phyloP scores from a whole-genome alignment of 371 early-diverging fungal species.

The Nematocida sp. region DNA sequence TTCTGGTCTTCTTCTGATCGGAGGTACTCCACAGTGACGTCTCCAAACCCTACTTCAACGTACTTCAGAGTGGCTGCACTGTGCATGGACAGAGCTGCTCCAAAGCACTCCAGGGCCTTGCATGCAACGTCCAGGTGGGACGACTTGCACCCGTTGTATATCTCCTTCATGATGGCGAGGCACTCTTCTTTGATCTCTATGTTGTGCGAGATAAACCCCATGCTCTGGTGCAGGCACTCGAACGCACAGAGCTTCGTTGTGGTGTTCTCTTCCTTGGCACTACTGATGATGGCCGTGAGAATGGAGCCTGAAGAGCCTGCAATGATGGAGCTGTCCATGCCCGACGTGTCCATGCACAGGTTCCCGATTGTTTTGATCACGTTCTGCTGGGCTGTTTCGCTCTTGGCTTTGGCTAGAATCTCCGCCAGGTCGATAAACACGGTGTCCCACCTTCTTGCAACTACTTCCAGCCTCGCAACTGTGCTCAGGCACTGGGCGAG shows the following conservation, averaged over 20 bases:
- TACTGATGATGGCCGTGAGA: conserved; percentile 28
- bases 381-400: neutral
- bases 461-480: conserved; percentile 38
- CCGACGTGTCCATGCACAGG: conserved; percentile 39
- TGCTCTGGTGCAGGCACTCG: conserved; percentile 12
- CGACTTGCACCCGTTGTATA: conserved; percentile 18
- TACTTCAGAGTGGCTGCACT: conserved; percentile 26
- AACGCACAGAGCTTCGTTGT: conserved; percentile 1
- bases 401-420: neutral
- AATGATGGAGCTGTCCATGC: conserved; percentile 17
- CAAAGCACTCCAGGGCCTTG: conserved; percentile 49
- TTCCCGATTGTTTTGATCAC: conserved; percentile 27
- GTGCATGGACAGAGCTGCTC: conserved; percentile 49
- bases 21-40: conserved; percentile 45
- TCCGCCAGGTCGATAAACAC: conserved; percentile 11
- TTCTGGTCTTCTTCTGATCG: conserved; percentile 32
- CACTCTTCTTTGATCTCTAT: conserved; percentile 40
- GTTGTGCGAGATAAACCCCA: conserved; percentile 33
- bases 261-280: neutral
- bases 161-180: conserved; percentile 26
- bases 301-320: conserved; percentile 33
- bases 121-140: conserved; percentile 39
- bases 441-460: conserved; percentile 7
- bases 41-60: conserved; percentile 34
- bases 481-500: conserved; percentile 41